phyloP scores from a whole-genome alignment of 305 asterid genomes.

The Fraxinus angustifolia region DNA sequence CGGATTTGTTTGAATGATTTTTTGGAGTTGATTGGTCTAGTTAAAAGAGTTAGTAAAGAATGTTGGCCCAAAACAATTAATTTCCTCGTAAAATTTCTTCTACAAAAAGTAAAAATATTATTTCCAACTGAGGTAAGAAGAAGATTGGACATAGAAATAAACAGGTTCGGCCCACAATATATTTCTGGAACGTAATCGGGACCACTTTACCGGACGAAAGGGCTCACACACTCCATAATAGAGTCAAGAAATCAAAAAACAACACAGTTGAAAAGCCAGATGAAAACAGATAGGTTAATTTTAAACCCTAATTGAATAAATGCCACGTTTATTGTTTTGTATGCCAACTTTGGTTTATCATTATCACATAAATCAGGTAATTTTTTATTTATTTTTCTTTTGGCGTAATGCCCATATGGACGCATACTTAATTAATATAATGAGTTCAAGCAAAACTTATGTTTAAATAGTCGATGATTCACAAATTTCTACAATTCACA shows the following conservation, averaged over 20 bases:
- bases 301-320: too few species aligned
- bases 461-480: not conserved
- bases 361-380: not conserved
- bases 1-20: too few species aligned
- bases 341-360: not conserved
- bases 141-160: constrained; percentile 11
- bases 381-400: too few species aligned
- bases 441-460: not conserved
- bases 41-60: too few species aligned
- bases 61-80: too few species aligned
- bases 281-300: not conserved
- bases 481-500: not conserved
- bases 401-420: too few species aligned
- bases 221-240: not conserved
- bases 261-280: not conserved
- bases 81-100: too few species aligned
- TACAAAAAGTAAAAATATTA: too few species aligned
- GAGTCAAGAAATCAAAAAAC: not conserved
- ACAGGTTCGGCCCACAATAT: constrained; percentile 19
- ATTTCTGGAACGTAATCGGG: not conserved
- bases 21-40: too few species aligned
- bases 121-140: not conserved
- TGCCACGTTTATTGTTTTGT: not conserved
- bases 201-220: not conserved
- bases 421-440: too few species aligned